A percentile compares a stretch with the other conserved stretches of the same genome.
phyloP scores from a whole-genome alignment of 495 filamentous ascomycete species.

The Tuber borchii region DNA sequence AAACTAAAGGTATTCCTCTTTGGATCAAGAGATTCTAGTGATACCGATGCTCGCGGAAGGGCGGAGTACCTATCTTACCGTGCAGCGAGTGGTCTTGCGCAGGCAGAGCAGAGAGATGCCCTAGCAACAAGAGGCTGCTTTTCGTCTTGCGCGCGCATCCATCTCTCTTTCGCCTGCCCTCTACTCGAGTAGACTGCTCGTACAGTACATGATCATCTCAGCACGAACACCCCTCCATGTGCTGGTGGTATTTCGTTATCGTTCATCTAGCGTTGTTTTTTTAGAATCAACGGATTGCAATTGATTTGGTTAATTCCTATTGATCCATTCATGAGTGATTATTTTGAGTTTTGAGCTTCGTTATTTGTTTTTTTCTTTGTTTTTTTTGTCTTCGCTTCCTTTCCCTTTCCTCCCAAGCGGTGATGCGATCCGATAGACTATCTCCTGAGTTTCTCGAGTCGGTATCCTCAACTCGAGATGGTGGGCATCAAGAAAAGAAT shows the following conservation, averaged over 20 bases:
- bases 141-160: neutral
- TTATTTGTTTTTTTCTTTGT: neutral
- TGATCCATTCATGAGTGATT: constrained; percentile 5
- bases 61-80: neutral
- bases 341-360: neutral
- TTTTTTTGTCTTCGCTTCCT: neutral
- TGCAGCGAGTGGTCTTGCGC: neutral
- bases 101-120: neutral
- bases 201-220: constrained; percentile 1
- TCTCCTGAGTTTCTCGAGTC: constrained; percentile 5
- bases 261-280: neutral
- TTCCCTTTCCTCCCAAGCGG: neutral
- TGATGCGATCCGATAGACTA: neutral
- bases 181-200: neutral
- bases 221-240: neutral
- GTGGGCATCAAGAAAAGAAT: neutral
- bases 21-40: neutral
- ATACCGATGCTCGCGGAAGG: neutral
- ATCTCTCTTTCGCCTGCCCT: neutral
- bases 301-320: neutral
- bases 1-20: neutral
- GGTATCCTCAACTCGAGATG: constrained; percentile 5
- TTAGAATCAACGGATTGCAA: neutral
- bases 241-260: neutral
- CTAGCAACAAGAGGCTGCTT: neutral